phyloP scores from a whole-genome alignment of 176 grass and related monocot genomes.

The Carex kokanica region DNA sequence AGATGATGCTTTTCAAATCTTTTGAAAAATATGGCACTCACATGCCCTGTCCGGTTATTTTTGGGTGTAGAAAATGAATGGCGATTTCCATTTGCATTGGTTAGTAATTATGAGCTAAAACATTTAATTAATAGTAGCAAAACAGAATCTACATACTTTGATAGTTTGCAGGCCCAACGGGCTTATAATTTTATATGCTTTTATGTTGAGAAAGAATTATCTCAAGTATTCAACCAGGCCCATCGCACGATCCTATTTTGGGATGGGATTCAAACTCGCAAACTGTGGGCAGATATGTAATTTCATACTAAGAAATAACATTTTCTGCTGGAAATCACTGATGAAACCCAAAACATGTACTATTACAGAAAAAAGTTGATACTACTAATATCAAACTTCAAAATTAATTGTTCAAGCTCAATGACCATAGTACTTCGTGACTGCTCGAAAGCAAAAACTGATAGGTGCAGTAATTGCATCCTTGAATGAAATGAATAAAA shows the following conservation, averaged over 20 bases:
- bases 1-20: neutral
- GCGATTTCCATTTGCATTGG: neutral
- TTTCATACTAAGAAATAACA: neutral
- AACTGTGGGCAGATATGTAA: neutral
- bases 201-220: too few species aligned
- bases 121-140: neutral
- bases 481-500: neutral
- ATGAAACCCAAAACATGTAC: neutral
- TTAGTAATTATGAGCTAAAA: neutral
- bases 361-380: too few species aligned
- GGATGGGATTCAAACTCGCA: neutral
- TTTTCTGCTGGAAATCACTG: neutral
- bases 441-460: neutral
- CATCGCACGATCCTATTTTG: neutral
- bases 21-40: neutral
- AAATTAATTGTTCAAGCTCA: neutral
- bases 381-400: neutral
- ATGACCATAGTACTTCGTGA: neutral
- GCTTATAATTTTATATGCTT: neutral
- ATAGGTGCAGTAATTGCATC: neutral
- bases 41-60: constrained; percentile 7
- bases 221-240: neutral
- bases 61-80: neutral
- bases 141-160: neutral
- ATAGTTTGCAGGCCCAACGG: neutral